Percentiles rank a stretch among this genome's conserved stretches.
These are phyloP conservation scores for Amyloporia xantha DNA, from an alignment of 768 basidiomycete genomes.

Conservation along the genomic window DNA sequence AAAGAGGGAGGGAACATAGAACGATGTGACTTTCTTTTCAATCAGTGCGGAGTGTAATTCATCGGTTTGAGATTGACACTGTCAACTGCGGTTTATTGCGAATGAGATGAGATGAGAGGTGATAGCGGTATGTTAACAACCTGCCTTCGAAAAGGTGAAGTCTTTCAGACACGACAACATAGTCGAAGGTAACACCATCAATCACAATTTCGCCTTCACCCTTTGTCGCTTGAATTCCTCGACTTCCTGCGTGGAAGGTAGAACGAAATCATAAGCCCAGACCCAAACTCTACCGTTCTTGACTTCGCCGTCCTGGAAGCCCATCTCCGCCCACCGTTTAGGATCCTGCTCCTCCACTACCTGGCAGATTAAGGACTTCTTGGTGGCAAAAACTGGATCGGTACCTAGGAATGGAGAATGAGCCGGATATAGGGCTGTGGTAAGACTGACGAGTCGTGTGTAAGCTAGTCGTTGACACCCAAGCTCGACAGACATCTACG, in stretches of 20 bases:
- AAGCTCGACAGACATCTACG: slow-evolving; percentile 2
- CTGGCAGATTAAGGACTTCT: slow-evolving; percentile 27
- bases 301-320: slow-evolving; percentile 26
- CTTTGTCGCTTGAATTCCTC: slow-evolving; percentile 17
- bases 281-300: slow-evolving; percentile 25
- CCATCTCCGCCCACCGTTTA: slow-evolving; percentile 22
- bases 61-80: not conserved
- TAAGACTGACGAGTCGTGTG: slow-evolving; percentile 15
- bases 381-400: slow-evolving; percentile 30
- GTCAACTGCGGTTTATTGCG: not conserved
- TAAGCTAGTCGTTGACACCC: not conserved
- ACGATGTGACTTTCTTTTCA: not conserved
- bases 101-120: not conserved
- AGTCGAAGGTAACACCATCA: not conserved
- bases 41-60: not conserved
- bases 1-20: slow-evolving; percentile 17
- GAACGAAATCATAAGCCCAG: slow-evolving; percentile 27
- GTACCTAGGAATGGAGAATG: slow-evolving; percentile 31
- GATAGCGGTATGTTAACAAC: not conserved
- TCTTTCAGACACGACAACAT: not conserved
- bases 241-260: slow-evolving; percentile 25
- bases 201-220: slow-evolving; percentile 10
- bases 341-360: slow-evolving; percentile 23
- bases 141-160: not conserved
- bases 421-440: slow-evolving; percentile 28